Evolutionary conservation across 2,329 filamentous ascomycete species (phyloP).

Genomic region (Colletotrichum sp.): DNA sequence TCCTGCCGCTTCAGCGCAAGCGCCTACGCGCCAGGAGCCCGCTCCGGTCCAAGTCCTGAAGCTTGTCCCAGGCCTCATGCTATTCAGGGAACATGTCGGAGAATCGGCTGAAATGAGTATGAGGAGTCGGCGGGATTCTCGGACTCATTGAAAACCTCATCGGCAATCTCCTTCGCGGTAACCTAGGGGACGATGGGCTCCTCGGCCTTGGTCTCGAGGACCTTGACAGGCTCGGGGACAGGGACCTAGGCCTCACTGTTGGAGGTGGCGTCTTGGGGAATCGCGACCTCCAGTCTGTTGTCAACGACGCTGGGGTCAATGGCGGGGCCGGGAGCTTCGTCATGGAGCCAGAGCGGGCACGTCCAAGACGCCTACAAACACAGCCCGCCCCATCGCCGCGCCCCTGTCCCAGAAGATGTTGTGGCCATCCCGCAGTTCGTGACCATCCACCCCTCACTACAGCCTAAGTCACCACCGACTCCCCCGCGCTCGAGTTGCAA

Average conservation of each 20-base stretch:
- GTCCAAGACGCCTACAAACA: too few species aligned
- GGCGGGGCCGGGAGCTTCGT: conserved; percentile 23
- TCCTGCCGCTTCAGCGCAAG: too few species aligned
- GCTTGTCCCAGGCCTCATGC: too few species aligned
- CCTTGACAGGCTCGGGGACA: conserved; percentile 42
- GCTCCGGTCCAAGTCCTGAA: too few species aligned
- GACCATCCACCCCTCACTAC: too few species aligned
- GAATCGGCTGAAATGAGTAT: background rate
- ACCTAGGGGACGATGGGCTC: conserved; percentile 49
- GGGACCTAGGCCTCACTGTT: conserved; percentile 36
- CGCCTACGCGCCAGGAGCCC: too few species aligned
- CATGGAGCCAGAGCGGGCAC: background rate
- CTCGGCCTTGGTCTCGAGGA: conserved; percentile 22
- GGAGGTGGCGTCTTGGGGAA: conserved; percentile 37
- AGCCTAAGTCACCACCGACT: too few species aligned
- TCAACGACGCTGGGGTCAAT: conserved; percentile 65
- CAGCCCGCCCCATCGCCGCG: too few species aligned
- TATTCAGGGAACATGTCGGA: too few species aligned
- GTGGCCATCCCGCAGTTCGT: too few species aligned
- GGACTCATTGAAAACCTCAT: conserved; percentile 59
- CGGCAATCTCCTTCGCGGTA: conserved; percentile 55
- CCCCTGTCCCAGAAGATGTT: too few species aligned
- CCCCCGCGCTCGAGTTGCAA: too few species aligned
- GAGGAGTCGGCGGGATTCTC: conserved; percentile 72
- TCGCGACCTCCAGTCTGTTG: conserved; percentile 71